Percentiles rank a stretch among this genome's conserved stretches.
Conservation (phyloP, 2,329 filamentous ascomycete genomes). For the Aspergillus viridinutans region DNA sequence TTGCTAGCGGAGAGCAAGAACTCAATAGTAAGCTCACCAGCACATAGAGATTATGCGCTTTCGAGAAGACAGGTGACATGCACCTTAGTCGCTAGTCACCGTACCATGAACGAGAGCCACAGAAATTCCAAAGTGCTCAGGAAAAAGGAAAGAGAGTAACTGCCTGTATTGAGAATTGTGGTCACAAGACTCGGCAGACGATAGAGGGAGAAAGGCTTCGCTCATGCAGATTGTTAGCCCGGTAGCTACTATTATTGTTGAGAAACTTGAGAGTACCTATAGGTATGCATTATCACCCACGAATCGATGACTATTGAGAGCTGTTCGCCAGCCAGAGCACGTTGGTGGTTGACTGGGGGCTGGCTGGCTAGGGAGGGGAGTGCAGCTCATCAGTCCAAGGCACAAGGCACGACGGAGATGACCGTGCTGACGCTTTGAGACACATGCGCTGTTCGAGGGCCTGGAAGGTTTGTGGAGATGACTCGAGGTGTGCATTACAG, state of each 20-base stretch:
- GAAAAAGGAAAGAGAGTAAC: neutral
- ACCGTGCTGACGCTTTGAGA: neutral
- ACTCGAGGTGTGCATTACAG: constrained; percentile 7
- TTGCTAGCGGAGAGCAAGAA: no score
- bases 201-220: constrained; percentile 1
- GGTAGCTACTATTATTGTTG: neutral
- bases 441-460: neutral
- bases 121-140: neutral
- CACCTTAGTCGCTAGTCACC: neutral
- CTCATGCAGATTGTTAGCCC: constrained; percentile 11
- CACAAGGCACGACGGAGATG: neutral
- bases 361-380: constrained; percentile 4
- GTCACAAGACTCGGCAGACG: neutral
- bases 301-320: constrained; percentile 7
- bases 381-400: constrained; percentile 9
- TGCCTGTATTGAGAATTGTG: neutral
- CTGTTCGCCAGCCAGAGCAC: constrained; percentile 15
- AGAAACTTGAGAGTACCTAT: neutral
- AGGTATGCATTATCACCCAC: constrained; percentile 8
- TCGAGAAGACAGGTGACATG: no score
- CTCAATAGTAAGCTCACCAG: no score
- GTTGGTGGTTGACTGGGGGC: constrained; percentile 11
- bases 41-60: no score
- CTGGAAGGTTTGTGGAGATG: constrained; percentile 4
- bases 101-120: neutral